A percentile compares a stretch with the other conserved stretches of the same genome.
phyloP scores from a whole-genome alignment of 1,139 yeast species.

The Candida tetrigidarum region DNA sequence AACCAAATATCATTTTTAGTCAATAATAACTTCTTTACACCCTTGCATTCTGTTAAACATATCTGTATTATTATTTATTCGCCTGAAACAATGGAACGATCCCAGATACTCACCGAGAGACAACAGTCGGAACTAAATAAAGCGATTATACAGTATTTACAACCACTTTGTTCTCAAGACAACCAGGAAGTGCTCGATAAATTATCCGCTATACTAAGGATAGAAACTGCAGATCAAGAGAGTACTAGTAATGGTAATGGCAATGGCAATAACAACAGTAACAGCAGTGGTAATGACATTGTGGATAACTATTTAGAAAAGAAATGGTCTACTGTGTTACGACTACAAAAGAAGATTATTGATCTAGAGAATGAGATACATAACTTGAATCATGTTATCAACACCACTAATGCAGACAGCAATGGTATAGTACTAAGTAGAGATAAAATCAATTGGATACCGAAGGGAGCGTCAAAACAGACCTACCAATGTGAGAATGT shows the following conservation, averaged over 20 bases:
- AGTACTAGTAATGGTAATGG: slow-evolving; percentile 21
- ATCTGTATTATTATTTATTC: neutral
- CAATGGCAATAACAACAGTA: too few species aligned
- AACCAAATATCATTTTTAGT: neutral
- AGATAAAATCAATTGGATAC: slow-evolving; percentile 69
- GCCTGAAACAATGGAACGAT: slow-evolving; percentile 10
- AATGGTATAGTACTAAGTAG: slow-evolving; percentile 18
- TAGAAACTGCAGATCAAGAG: neutral
- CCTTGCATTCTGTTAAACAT: neutral
- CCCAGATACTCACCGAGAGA: slow-evolving; percentile 45
- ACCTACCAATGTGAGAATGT: slow-evolving; percentile 58
- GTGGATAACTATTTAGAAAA: slow-evolving; percentile 67
- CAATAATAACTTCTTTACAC: neutral
- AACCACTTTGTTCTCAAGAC: slow-evolving; percentile 29
- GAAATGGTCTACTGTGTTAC: slow-evolving; percentile 87
- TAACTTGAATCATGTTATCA: slow-evolving; percentile 39
- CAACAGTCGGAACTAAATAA: slow-evolving; percentile 59
- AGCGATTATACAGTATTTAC: slow-evolving; percentile 59
- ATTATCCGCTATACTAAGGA: slow-evolving; percentile 19
- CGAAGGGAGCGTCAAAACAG: slow-evolving; percentile 51
- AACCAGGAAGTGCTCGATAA: slow-evolving; percentile 15
- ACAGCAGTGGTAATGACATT: slow-evolving; percentile 21
- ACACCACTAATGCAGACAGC: slow-evolving; percentile 7
- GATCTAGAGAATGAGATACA: slow-evolving; percentile 55
- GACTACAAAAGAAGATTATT: slow-evolving; percentile 75